phyloP scores from a whole-genome alignment of 23 red algal genomes.

The Gracilaria vermiculophylla region DNA sequence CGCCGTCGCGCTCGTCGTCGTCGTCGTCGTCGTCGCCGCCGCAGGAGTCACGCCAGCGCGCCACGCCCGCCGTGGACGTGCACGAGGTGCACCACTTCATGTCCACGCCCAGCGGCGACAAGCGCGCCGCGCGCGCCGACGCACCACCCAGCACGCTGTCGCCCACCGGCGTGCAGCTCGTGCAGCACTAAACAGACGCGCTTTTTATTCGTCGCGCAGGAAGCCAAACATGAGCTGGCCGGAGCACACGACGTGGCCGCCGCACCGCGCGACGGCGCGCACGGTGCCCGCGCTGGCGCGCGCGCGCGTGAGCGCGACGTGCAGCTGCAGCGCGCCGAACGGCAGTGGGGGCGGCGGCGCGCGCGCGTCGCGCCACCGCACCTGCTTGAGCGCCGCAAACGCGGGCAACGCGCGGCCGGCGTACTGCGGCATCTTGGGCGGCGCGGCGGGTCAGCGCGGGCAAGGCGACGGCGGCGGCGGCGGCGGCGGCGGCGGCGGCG shows the following conservation, averaged over 20 bases:
- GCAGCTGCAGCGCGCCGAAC: background rate
- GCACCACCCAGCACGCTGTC: too few relatives aligned
- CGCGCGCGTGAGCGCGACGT: background rate
- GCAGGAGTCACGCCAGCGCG: too few relatives aligned
- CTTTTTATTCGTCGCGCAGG: too few relatives aligned
- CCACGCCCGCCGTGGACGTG: too few relatives aligned
- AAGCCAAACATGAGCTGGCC: slow-evolving; percentile 21
- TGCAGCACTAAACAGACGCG: too few relatives aligned
- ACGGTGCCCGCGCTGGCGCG: slow-evolving; percentile 19
- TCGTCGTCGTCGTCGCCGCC: background rate
- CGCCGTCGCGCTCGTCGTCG: background rate
- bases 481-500: background rate
- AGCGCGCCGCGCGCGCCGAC: too few relatives aligned
- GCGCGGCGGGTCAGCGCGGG: background rate
- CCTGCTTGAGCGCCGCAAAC: slow-evolving; percentile 16
- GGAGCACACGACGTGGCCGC: background rate
- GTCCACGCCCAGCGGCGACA: background rate
- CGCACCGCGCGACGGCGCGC: background rate
- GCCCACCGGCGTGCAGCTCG: background rate
- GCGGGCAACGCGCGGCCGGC: background rate
- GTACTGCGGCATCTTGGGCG: slow-evolving; percentile 37
- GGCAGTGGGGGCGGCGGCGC: background rate
- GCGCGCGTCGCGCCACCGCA: background rate
- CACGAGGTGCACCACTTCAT: slow-evolving; percentile 20
- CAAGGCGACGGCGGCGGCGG: background rate